Evolutionary conservation across 1,139 yeast species (phyloP), one percentile per base, ranked within the genome.

Genomic region (Yamadazyma mexicana): DNA sequence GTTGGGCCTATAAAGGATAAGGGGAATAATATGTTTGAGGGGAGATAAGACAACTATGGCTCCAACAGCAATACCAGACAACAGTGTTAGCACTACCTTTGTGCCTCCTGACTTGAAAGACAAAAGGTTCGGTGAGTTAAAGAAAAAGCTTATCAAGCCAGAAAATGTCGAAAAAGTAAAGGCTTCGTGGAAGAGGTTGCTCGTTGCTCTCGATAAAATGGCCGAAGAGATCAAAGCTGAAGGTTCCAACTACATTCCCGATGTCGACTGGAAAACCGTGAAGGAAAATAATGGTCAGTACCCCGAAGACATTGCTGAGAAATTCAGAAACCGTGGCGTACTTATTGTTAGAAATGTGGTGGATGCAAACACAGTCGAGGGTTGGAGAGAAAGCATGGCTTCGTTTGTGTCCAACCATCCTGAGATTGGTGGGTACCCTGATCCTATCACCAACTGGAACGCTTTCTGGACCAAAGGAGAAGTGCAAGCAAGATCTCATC

Each of bases 401-500:
- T 51, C 49, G 6, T 58, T 57, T 37, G 53, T 59, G 32, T 43
- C 49, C 18, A 52, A 51, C 2, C 59, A 65, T 37, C 65, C 63
- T 4, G 61, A 61, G 43, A 54, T 64, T 2, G 59, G 59, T 5
- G 72, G 71, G 0, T 58, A 50, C 34, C 8, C 5, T 20, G 31
- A 37, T n/a, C n/a, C n/a, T n/a, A n/a, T n/a, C 9, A 64, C 48
- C 46, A 58, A 53, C 5, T 55, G 56, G 69, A 56, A 59, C 50
- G 55, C 70, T 14, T 69, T 66, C 46, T 74, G 78, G 78, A 57
- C 74, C 6, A 59, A 63, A 43, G 55, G 71, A 2, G 76, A 74
- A 49, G 54, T 64, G 2, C 54, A 56, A 42, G 76, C 76, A 2
- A 55, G 79, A 35, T 56, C 69, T 4, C 72, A 71, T 46, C 73